These are phyloP conservation scores for Meyerozyma guilliermondii DNA, from an alignment of 1,139 yeast genomes.

Conservation along the genomic window DNA sequence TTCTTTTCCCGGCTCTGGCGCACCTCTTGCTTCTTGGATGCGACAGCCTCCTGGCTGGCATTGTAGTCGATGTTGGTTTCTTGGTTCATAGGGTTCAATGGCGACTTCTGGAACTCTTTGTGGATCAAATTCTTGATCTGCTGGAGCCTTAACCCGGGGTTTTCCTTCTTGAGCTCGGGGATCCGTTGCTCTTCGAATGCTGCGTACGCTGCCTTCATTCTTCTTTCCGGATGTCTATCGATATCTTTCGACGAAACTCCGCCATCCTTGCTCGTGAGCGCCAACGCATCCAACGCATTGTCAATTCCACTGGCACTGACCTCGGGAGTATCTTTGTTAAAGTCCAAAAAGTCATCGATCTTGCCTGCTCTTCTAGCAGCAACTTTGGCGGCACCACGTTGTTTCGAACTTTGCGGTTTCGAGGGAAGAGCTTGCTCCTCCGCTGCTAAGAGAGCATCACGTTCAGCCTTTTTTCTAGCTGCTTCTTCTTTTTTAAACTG, in stretches of 20 bases:
- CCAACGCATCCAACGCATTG: constrained; percentile 72
- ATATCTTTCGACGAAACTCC: constrained; percentile 58
- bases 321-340: constrained; percentile 44
- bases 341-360: constrained; percentile 58
- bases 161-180: constrained; percentile 70
- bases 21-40: constrained; percentile 44
- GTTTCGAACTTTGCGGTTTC: constrained; percentile 49
- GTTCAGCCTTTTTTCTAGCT: constrained; percentile 58
- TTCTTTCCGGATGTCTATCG: constrained; percentile 85
- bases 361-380: constrained; percentile 61
- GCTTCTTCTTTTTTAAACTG: constrained; percentile 60
- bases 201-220: constrained; percentile 76
- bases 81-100: constrained; percentile 84
- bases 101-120: constrained; percentile 78
- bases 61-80: constrained; percentile 59
- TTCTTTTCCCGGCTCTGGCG: constrained; percentile 44
- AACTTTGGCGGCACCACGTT: constrained; percentile 69
- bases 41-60: constrained; percentile 55
- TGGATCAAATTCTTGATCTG: constrained; percentile 69
- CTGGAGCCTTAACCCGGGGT: constrained; percentile 76
- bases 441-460: constrained; percentile 53
- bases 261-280: constrained; percentile 52
- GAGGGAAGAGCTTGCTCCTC: constrained; percentile 63
- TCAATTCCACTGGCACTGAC: constrained; percentile 75
- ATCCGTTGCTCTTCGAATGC: constrained; percentile 69